Evolutionary conservation across 202 grass and related monocot genomes (phyloP).

Genomic region (Schoenoplectus triqueter): DNA sequence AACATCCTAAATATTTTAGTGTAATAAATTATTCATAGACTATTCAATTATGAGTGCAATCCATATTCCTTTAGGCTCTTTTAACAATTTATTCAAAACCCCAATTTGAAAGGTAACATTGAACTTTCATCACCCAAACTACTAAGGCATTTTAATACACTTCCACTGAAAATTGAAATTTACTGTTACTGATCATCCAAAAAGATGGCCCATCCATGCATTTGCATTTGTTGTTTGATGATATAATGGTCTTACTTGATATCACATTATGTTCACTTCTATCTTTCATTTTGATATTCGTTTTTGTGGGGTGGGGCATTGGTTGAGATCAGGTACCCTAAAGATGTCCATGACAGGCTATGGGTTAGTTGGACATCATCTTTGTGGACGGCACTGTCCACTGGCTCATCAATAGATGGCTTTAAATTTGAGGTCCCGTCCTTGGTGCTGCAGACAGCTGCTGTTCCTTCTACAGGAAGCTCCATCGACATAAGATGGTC

Average conservation of each 20-base stretch:
- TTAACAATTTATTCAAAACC: too few relatives aligned
- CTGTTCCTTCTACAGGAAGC: constrained; percentile 11
- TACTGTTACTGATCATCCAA: too few relatives aligned
- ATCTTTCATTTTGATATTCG: neutral
- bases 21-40: too few relatives aligned
- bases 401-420: constrained; percentile 5
- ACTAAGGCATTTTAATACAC: too few relatives aligned
- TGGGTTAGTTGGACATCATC: constrained; percentile 1
- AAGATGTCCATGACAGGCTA: neutral
- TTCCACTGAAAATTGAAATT: too few relatives aligned
- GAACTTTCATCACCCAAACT: too few relatives aligned
- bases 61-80: too few relatives aligned
- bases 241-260: too few relatives aligned
- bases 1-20: too few relatives aligned
- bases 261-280: neutral
- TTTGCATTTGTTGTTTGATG: neutral
- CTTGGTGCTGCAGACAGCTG: constrained; percentile 43
- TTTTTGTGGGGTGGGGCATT: neutral
- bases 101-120: too few relatives aligned
- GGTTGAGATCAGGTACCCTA: neutral
- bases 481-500: constrained; percentile 16
- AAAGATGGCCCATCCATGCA: too few relatives aligned
- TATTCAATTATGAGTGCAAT: too few relatives aligned
- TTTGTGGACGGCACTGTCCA: constrained; percentile 35
- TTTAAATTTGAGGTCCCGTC: constrained; percentile 44